These are phyloP conservation scores for Paratinospora sagittata DNA, from an alignment of 164 flowering plant genomes.

Conservation along the genomic window DNA sequence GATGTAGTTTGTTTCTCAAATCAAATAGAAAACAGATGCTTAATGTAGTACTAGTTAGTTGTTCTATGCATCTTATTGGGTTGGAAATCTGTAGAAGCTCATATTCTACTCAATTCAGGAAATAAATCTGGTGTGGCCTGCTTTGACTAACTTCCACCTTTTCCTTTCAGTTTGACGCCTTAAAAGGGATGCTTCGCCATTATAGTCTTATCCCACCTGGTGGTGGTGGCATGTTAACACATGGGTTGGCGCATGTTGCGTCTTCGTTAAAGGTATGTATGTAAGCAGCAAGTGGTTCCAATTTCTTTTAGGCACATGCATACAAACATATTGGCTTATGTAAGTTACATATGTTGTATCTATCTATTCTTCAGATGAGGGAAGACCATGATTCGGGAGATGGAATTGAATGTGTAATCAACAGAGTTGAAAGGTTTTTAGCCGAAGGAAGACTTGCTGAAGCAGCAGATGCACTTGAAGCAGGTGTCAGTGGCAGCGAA, in stretches of 20 bases:
- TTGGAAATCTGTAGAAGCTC: neutral
- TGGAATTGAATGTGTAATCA: constrained; percentile 79
- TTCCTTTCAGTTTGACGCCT: constrained; percentile 59
- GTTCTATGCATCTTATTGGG: neutral
- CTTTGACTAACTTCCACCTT: neutral
- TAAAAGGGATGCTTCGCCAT: constrained; percentile 73
- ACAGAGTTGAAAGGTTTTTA: constrained; percentile 56
- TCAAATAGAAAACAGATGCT: too few relatives aligned
- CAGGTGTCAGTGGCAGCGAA: constrained; percentile 66
- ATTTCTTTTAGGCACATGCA: neutral
- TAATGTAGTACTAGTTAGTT: too few relatives aligned
- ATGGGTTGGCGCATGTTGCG: constrained; percentile 73
- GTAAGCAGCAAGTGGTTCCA: neutral
- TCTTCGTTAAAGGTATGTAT: constrained; percentile 64
- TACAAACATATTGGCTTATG: neutral
- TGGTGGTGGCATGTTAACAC: constrained; percentile 93
- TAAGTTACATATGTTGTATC: neutral
- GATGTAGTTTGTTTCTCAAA: too few relatives aligned
- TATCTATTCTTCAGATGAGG: constrained; percentile 38
- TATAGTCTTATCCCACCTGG: constrained; percentile 82
- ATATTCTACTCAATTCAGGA: too few relatives aligned
- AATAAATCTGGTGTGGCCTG: neutral
- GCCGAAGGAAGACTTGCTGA: constrained; percentile 82
- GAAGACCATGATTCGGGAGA: constrained; percentile 60
- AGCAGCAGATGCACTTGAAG: constrained; percentile 85